Conservation (phyloP, 495 filamentous ascomycete species). For the Aspergillus bridgeri region DNA sequence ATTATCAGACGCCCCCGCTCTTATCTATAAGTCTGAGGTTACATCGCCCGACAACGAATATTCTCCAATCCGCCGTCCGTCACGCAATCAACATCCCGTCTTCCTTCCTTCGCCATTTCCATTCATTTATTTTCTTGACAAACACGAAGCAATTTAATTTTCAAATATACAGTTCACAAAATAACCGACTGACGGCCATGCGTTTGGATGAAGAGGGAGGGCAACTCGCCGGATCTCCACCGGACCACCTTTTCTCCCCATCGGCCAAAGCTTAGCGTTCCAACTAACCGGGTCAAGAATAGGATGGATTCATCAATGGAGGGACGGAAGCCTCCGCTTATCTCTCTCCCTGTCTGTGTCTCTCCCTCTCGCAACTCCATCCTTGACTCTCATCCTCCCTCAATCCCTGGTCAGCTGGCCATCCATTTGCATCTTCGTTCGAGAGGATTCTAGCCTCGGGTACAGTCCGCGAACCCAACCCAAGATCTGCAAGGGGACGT, state of each 20-base stretch:
- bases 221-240: background rate
- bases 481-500: background rate
- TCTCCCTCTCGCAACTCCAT: background rate
- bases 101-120: too few species aligned
- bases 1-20: background rate
- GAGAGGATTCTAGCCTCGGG: background rate
- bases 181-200: background rate
- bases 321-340: background rate
- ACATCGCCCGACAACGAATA: background rate
- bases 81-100: background rate
- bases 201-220: background rate
- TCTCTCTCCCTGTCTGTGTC: background rate
- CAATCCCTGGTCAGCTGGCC: background rate
- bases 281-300: background rate
- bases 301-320: background rate
- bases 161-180: background rate
- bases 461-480: background rate
- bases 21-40: background rate
- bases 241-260: background rate
- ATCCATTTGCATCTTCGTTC: background rate
- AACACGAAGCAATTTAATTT: background rate
- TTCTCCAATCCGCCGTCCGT: background rate
- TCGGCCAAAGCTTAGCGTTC: constrained; percentile 1
- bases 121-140: background rate
- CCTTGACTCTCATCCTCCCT: background rate